Evolutionary conservation across 2,329 filamentous ascomycete species (phyloP).

Genomic region (Didymella arachidicola): DNA sequence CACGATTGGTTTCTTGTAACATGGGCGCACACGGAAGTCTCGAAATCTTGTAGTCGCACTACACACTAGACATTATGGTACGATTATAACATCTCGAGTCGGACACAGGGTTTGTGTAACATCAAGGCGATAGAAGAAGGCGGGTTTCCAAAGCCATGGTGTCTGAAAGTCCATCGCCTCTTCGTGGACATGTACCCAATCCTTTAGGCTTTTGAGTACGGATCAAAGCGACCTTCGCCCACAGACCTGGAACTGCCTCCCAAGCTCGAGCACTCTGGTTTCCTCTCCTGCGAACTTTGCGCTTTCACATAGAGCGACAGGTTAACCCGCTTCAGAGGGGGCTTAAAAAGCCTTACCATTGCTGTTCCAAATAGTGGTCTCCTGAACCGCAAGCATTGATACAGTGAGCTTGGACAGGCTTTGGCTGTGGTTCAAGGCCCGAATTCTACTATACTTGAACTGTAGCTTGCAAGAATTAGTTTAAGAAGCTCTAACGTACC

Average conservation of each 20-base stretch:
- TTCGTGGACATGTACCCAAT: neutral
- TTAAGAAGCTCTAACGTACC: no score
- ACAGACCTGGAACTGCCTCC: neutral
- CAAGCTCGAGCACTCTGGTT: no score
- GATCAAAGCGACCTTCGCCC: neutral
- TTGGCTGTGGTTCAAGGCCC: no score
- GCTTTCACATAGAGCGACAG: no score
- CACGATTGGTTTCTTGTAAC: neutral
- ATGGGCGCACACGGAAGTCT: neutral
- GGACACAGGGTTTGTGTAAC: neutral
- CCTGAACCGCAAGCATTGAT: no score
- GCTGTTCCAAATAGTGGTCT: no score
- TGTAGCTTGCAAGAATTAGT: no score
- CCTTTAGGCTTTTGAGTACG: neutral
- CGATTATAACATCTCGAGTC: neutral
- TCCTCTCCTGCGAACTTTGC: no score
- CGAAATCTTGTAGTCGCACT: neutral
- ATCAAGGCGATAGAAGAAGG: neutral
- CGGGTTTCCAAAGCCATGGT: neutral
- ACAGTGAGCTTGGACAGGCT: no score
- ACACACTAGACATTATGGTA: neutral
- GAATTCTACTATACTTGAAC: no score
- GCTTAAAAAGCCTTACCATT: no score
- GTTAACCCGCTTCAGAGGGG: no score
- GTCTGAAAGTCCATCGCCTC: neutral